Evolutionary conservation across 1,284 basidiomycete genomes (phyloP).

Genomic region (Apiotrichum veenhuisii): DNA sequence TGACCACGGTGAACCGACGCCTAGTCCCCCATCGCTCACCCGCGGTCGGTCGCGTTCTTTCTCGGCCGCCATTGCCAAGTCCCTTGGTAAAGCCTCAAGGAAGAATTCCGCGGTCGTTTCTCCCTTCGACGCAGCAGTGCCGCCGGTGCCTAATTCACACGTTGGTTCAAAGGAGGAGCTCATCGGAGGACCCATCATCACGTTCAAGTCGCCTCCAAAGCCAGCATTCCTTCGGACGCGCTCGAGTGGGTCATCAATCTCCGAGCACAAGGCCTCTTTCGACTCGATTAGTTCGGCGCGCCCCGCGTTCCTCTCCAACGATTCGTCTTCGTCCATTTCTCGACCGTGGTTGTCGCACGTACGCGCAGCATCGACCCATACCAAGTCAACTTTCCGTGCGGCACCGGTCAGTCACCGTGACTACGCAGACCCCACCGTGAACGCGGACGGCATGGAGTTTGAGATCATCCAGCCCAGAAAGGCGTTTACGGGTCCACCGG

Average conservation of each 20-base stretch:
- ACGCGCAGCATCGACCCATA: not conserved
- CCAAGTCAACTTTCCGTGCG: not conserved
- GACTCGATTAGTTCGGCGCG: not conserved
- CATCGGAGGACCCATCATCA: not conserved
- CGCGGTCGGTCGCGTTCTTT: slow-evolving; percentile 41
- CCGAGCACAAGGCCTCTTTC: not conserved
- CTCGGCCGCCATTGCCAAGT: slow-evolving; percentile 34
- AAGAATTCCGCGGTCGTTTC: not conserved
- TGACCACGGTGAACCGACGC: not conserved
- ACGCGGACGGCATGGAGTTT: slow-evolving; percentile 47
- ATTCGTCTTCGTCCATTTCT: not conserved
- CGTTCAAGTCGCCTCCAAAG: not conserved
- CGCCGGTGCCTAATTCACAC: not conserved
- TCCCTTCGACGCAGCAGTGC: not conserved
- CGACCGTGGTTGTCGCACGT: not conserved
- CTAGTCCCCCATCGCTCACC: slow-evolving; percentile 1
- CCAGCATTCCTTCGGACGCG: slow-evolving; percentile 1
- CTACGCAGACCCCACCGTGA: slow-evolving; percentile 41
- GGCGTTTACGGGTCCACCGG: not conserved
- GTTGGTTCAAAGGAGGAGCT: not conserved
- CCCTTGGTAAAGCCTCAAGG: slow-evolving; percentile 10
- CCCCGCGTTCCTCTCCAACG: not conserved
- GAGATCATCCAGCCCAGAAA: slow-evolving; percentile 43
- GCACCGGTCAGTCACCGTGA: slow-evolving; percentile 41
- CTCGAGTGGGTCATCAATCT: slow-evolving; percentile 1